phyloP scores from a whole-genome alignment of 139 green algal genomes.

The Zygnema circumcarinatum region DNA sequence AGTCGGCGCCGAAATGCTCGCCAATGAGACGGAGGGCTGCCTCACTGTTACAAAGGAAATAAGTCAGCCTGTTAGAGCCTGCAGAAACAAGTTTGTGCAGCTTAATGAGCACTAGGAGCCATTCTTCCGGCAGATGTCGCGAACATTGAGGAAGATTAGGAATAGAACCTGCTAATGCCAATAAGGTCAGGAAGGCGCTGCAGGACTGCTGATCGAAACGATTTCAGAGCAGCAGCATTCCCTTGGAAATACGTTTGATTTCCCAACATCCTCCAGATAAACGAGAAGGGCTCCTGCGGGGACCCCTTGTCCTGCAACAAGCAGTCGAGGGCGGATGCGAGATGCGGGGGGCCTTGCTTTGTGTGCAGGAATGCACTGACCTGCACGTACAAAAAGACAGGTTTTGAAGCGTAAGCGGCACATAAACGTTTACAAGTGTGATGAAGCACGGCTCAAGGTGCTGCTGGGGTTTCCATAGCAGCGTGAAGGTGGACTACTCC shows the following conservation, averaged over 20 bases:
- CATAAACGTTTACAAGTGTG: too few species aligned
- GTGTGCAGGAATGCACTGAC: constrained; percentile 8
- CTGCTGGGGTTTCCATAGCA: too few species aligned
- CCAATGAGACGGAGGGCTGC: constrained; percentile 3
- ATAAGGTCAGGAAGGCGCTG: constrained; percentile 21
- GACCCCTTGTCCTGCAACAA: constrained; percentile 1
- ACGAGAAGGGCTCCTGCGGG: constrained; percentile 35
- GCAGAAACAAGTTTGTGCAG: too few species aligned
- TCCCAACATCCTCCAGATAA: constrained; percentile 36
- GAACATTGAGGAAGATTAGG: background rate
- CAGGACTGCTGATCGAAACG: constrained; percentile 12
- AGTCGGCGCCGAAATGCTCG: constrained; percentile 7
- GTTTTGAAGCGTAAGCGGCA: too few species aligned
- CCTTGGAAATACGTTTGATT: background rate
- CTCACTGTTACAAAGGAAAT: constrained; percentile 17
- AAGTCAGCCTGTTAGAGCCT: background rate
- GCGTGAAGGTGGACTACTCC: too few species aligned
- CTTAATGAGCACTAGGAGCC: background rate
- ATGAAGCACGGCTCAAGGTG: too few species aligned
- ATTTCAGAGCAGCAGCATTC: background rate
- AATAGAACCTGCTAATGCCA: constrained; percentile 1
- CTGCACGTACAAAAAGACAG: constrained; percentile 7
- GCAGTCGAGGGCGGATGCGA: constrained; percentile 24
- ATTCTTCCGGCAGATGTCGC: background rate
- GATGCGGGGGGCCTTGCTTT: background rate